These are phyloP conservation scores for Pogostemon cablin DNA, from an alignment of 257 asterid species.

Conservation along the genomic window DNA sequence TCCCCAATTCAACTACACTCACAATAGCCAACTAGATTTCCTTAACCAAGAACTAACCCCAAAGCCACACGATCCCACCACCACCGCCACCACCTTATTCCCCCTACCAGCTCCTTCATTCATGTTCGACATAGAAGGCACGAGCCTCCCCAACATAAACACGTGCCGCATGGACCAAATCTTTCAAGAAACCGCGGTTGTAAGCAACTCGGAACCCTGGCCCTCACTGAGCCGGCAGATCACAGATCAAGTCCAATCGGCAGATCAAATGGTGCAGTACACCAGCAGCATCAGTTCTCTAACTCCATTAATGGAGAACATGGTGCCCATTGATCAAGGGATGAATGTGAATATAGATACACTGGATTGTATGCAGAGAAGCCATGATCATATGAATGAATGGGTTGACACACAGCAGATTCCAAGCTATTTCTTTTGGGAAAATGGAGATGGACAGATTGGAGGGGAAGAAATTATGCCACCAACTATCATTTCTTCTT, in stretches of 20 bases:
- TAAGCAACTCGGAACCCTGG: constrained; percentile 46
- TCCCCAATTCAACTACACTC: constrained; percentile 38
- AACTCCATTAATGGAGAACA: constrained; percentile 51
- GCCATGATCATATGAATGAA: constrained; percentile 40
- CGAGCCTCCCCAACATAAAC: not conserved
- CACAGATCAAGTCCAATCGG: constrained; percentile 34
- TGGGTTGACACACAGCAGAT: constrained; percentile 71
- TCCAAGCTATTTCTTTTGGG: constrained; percentile 73
- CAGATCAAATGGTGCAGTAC: constrained; percentile 33
- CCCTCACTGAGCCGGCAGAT: constrained; percentile 35
- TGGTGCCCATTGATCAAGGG: constrained; percentile 41
- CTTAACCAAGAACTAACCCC: constrained; percentile 48
- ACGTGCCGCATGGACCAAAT: constrained; percentile 33
- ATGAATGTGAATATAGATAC: constrained; percentile 39
- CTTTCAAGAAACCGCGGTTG: constrained; percentile 43
- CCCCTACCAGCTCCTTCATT: constrained; percentile 57
- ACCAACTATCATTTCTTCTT: constrained; percentile 47
- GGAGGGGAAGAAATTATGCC: constrained; percentile 55
- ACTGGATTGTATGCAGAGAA: no score
- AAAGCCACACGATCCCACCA: constrained; percentile 39
- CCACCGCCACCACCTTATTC: constrained; percentile 23
- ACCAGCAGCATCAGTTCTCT: constrained; percentile 31
- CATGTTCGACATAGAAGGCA: constrained; percentile 55
- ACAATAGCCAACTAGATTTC: constrained; percentile 35
- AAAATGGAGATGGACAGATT: constrained; percentile 53